Evolutionary conservation across 768 basidiomycete species (phyloP).

Genomic region (Lactarius sanguifluus): DNA sequence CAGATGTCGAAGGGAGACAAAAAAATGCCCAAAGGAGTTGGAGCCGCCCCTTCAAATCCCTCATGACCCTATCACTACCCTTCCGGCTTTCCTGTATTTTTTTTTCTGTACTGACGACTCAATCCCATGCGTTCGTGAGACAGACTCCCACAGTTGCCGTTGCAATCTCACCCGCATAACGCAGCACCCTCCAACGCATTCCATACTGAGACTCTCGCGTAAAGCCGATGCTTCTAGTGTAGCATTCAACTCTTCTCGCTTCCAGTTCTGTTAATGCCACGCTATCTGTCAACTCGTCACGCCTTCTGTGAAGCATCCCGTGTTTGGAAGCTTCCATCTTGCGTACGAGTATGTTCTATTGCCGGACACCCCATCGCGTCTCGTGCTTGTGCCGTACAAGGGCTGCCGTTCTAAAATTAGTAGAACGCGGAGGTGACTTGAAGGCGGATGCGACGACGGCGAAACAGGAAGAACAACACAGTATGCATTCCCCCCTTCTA

Average conservation of each 20-base stretch:
- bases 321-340: neutral
- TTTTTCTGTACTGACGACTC: constrained; percentile 7
- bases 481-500: neutral
- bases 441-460: neutral
- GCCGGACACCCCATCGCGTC: neutral
- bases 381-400: neutral
- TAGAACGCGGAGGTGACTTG: neutral
- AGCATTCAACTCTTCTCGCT: constrained; percentile 9
- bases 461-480: neutral
- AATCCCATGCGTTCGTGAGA: neutral
- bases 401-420: neutral
- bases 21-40: constrained; percentile 90
- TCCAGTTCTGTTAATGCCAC: neutral
- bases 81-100: constrained; percentile 12
- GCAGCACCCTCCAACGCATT: neutral
- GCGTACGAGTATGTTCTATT: neutral
- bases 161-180: constrained; percentile 1
- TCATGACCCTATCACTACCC: constrained; percentile 15
- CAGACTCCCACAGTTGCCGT: neutral
- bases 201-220: neutral
- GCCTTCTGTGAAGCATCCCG: neutral
- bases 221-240: neutral
- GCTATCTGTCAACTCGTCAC: neutral
- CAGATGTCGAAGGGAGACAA: constrained; percentile 78
- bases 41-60: constrained; percentile 30